A percentile compares a stretch with the other conserved stretches of the same genome.
Evolutionary conservation across 1,284 basidiomycete species (phyloP).

Genomic region (Irpex lacteus): DNA sequence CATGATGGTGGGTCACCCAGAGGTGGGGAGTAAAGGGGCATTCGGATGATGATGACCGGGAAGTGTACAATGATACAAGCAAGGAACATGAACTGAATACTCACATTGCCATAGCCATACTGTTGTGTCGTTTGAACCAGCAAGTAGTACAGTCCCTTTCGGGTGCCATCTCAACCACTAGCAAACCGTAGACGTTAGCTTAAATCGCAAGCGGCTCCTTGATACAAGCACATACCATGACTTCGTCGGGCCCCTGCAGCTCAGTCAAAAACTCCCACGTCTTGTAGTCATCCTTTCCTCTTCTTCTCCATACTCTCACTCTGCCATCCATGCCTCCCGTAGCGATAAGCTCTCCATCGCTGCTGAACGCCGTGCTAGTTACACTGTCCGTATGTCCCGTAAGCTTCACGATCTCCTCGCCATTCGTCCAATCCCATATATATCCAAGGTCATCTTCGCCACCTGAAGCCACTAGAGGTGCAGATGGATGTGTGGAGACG

Average conservation of each 20-base stretch:
- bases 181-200: conserved; percentile 3
- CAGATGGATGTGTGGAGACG: conserved; percentile 82
- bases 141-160: conserved; percentile 84
- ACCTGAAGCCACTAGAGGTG: conserved; percentile 85
- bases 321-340: conserved; percentile 98
- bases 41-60: neutral
- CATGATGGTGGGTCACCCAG: neutral
- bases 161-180: conserved; percentile 98
- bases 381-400: conserved; percentile 95
- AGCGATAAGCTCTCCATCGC: conserved; percentile 88
- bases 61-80: neutral
- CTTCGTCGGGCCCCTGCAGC: conserved; percentile 92
- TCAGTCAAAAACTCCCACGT: conserved; percentile 93
- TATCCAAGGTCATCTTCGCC: conserved; percentile 96
- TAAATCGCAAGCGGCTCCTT: conserved; percentile 1
- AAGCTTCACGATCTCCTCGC: conserved; percentile 79
- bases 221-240: conserved; percentile 60
- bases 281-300: conserved; percentile 67
- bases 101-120: conserved; percentile 98
- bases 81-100: conserved; percentile 20
- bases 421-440: conserved; percentile 88
- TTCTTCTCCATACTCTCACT: conserved; percentile 84
- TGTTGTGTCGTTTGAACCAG: conserved; percentile 91
- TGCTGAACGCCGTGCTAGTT: conserved; percentile 75
- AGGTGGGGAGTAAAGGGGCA: neutral